A percentile compares a stretch with the other conserved stretches of the same genome.
These are phyloP conservation scores for Lophium mytilinum DNA, from an alignment of 495 filamentous ascomycete genomes.

Conservation along the genomic window DNA sequence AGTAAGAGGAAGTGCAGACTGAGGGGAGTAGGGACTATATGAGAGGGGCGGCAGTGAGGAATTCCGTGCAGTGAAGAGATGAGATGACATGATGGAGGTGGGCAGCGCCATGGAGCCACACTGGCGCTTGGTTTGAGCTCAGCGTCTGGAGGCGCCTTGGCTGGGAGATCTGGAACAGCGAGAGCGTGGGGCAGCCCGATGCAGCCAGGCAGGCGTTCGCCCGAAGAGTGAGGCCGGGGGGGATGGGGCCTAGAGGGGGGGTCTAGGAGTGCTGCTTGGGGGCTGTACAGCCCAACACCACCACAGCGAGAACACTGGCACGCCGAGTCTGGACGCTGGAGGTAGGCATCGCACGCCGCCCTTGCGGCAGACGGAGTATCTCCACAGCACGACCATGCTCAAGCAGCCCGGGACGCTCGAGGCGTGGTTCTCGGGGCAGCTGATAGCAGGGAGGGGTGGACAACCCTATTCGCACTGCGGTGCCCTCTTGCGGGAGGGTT, in stretches of 20 bases:
- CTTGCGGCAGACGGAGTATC: slow-evolving; percentile 13
- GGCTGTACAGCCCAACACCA: neutral
- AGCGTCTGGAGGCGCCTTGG: slow-evolving; percentile 27
- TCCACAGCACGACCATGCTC: slow-evolving; percentile 5
- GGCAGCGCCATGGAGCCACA: no score
- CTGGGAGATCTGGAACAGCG: slow-evolving; percentile 27
- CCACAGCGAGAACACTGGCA: neutral
- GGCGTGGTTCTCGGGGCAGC: slow-evolving; percentile 10
- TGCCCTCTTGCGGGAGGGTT: slow-evolving; percentile 14
- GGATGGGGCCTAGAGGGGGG: slow-evolving; percentile 9
- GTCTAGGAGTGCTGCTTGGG: neutral
- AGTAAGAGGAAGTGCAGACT: slow-evolving; percentile 23
- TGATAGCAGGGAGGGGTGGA: neutral
- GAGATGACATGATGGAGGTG: slow-evolving; percentile 20
- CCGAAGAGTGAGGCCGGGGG: slow-evolving; percentile 19
- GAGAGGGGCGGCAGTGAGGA: slow-evolving; percentile 15
- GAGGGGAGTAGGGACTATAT: slow-evolving; percentile 22
- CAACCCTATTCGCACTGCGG: slow-evolving; percentile 22
- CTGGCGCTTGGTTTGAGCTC: slow-evolving; percentile 25
- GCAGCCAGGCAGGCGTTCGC: slow-evolving; percentile 17
- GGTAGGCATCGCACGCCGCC: neutral
- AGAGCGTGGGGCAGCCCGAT: slow-evolving; percentile 21
- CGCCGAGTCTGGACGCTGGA: neutral
- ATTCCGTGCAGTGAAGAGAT: slow-evolving; percentile 20
- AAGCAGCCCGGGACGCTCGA: slow-evolving; percentile 7